Evolutionary conservation across 176 grass and related monocot genomes (phyloP), one percentile per base, ranked within the genome.

Genomic region (Bolboschoenus planiculmis): DNA sequence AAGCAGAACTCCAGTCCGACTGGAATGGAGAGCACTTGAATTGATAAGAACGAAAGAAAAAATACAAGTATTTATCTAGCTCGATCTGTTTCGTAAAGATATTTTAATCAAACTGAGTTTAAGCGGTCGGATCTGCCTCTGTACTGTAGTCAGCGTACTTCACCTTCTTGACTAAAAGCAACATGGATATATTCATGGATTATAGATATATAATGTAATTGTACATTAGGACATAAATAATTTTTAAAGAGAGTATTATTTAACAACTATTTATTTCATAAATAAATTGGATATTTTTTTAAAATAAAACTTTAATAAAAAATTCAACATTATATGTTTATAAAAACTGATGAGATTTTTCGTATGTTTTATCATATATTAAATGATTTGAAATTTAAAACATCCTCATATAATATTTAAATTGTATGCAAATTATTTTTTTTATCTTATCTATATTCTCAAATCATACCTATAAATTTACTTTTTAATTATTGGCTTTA

Each of bases 101-200:
- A 74, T 15, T 29, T 15, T 29, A 4, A 71, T 4, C 36, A 71
- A 18, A 66, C 16, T 37, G 29, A 65, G 61, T 43, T 23, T 3
- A 42, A 72, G 39, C 66, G 66, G 66, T 71, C 37, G 65, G 66
- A 71, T 43, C 37, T 71, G 66, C 66, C 66, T 36, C 66, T 71
- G 35, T 24, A 70, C 36, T 9, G 55, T 23, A 44, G 66, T 71
- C 27, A 4, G 7, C 10, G 46, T 26, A 73, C 68, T 47, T 73
- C 39, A 26, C 20, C 40, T 9, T 73, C 10, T 73, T 15, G 40
- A 14, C 39, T 73, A 47, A 71, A 71, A 43, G 1, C 62, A 20
- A 67, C 64, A 20, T 66, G 63, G 50, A 48, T 48, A 7, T 16
- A 16, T 53, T 53, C 50, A 16, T 53, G 3, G 3, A 14, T 53